phyloP scores from a whole-genome alignment of 2,329 filamentous ascomycete genomes.

The Cladosporium sp. region DNA sequence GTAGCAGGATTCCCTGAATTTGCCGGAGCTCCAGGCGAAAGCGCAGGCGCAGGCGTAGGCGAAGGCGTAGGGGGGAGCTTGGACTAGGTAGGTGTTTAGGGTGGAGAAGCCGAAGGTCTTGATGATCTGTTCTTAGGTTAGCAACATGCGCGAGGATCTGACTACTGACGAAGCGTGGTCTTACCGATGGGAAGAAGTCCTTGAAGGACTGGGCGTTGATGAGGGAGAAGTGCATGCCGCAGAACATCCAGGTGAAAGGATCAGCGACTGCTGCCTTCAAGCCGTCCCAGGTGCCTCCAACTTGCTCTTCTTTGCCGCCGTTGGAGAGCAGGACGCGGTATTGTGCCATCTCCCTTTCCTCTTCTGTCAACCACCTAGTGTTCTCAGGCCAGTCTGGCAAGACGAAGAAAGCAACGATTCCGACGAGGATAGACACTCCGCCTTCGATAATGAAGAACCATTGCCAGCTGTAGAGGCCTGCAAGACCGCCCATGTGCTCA shows the following conservation, averaged over 20 bases:
- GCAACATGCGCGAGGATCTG: not conserved
- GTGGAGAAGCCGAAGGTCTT: slow-evolving; percentile 71
- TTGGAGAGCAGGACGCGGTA: slow-evolving; percentile 35
- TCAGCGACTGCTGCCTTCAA: slow-evolving; percentile 37
- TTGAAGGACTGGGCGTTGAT: slow-evolving; percentile 37
- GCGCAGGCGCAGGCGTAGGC: slow-evolving; percentile 31
- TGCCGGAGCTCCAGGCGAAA: slow-evolving; percentile 34
- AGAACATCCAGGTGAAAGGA: slow-evolving; percentile 45
- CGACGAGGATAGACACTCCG: slow-evolving; percentile 55
- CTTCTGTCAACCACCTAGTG: slow-evolving; percentile 52
- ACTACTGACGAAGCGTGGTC: not conserved
- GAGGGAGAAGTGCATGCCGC: slow-evolving; percentile 42
- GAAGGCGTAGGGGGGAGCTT: slow-evolving; percentile 43
- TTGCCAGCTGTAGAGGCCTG: slow-evolving; percentile 25
- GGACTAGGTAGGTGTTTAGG: slow-evolving; percentile 51
- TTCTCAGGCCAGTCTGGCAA: slow-evolving; percentile 56
- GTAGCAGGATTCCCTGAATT: slow-evolving; percentile 34
- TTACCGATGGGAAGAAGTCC: slow-evolving; percentile 37
- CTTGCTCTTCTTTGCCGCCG: slow-evolving; percentile 38
- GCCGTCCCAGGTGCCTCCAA: slow-evolving; percentile 41
- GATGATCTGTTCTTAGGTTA: slow-evolving; percentile 49
- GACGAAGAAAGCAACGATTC: slow-evolving; percentile 54
- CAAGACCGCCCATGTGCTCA: slow-evolving; percentile 43
- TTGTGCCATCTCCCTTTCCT: slow-evolving; percentile 54
- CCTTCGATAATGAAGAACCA: slow-evolving; percentile 53